These are phyloP conservation scores for Apiotrichum gracile DNA, from an alignment of 1,284 basidiomycete species.

Conservation along the genomic window DNA sequence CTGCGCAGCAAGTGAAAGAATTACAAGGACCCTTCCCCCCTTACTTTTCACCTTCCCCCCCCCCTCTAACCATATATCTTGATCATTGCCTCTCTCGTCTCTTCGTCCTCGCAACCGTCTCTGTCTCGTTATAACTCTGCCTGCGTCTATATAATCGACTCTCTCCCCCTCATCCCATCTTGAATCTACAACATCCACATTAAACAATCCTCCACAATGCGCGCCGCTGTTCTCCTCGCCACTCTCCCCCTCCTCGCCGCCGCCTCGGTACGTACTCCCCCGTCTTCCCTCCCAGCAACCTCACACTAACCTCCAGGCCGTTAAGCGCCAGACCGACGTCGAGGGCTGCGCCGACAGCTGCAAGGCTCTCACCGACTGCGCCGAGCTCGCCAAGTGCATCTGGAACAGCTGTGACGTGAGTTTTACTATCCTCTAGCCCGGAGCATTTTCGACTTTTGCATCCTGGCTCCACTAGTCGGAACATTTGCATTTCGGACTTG, in stretches of 20 bases:
- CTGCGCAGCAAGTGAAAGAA: too few species aligned
- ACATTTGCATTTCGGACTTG: too few species aligned
- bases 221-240: constrained; percentile 10
- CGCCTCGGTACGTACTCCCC: background rate
- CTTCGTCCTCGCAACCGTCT: too few species aligned
- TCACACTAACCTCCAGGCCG: background rate
- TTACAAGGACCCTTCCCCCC: too few species aligned
- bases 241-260: constrained; percentile 5
- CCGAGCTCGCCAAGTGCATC: constrained; percentile 8
- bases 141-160: background rate
- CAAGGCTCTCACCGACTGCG: constrained; percentile 2
- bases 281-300: background rate
- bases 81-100: too few species aligned
- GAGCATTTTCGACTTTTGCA: background rate
- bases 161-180: background rate
- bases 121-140: background rate
- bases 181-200: background rate
- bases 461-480: too few species aligned
- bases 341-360: background rate
- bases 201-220: constrained; percentile 11
- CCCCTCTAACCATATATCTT: too few species aligned
- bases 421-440: background rate
- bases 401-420: constrained; percentile 18
- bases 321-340: constrained; percentile 1
- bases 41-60: too few species aligned